Percentiles rank a stretch among this genome's conserved stretches.
Conservation (phyloP, 1,284 basidiomycete species). For the Gymnopus androsaceus region DNA sequence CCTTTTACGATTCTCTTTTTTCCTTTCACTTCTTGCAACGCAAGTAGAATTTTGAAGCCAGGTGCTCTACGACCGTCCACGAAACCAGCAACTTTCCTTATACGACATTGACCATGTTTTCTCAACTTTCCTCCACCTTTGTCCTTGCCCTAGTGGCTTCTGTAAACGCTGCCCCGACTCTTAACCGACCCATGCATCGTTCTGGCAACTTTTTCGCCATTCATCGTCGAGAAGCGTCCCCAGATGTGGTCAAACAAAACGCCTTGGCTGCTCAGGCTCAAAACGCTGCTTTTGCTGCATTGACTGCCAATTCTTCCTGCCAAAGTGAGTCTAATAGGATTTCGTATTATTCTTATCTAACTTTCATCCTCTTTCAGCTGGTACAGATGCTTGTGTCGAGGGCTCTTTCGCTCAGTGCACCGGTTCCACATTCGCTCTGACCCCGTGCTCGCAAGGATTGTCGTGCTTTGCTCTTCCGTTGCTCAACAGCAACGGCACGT, state of each 20-base stretch:
- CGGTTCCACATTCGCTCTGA: slow-evolving; percentile 34
- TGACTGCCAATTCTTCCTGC: slow-evolving; percentile 43
- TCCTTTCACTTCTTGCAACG: not conserved
- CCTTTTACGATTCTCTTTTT: not conserved
- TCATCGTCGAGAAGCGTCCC: slow-evolving; percentile 12
- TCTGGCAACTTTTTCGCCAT: not conserved
- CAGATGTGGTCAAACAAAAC: slow-evolving; percentile 42
- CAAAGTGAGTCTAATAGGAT: slow-evolving; percentile 20
- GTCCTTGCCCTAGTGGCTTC: slow-evolving; percentile 5
- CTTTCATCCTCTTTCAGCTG: slow-evolving; percentile 26
- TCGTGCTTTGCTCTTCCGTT: slow-evolving; percentile 56
- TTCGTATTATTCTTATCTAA: not conserved
- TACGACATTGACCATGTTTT: not conserved
- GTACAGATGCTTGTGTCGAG: slow-evolving; percentile 41
- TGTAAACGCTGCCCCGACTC: slow-evolving; percentile 14
- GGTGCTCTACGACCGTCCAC: slow-evolving; percentile 9
- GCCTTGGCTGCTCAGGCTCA: slow-evolving; percentile 51
- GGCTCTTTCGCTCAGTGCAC: slow-evolving; percentile 41
- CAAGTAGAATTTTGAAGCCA: slow-evolving; percentile 7
- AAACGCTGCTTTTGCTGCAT: slow-evolving; percentile 49
- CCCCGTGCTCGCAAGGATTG: slow-evolving; percentile 38
- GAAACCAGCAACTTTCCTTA: not conserved
- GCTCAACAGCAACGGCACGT: slow-evolving; percentile 51
- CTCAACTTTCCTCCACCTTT: slow-evolving; percentile 3
- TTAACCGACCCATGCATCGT: slow-evolving; percentile 2